Base-by-base conservation (phyloP, 2,329 filamentous ascomycete species). In the Gaeumannomyces tritici region DNA sequence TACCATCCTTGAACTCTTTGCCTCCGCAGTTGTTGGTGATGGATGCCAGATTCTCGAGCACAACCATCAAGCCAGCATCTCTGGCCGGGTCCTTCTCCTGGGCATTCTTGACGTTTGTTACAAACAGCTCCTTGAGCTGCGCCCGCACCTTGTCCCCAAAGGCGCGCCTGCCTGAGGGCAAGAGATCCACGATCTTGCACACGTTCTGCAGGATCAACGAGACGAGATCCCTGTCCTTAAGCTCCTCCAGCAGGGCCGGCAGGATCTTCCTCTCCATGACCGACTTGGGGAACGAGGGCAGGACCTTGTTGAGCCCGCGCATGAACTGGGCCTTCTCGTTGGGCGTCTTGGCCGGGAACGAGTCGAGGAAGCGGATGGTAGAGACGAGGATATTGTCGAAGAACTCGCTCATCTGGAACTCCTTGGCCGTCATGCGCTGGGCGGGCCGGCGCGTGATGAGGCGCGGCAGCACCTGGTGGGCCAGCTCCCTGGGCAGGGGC, bases 321-420 rank as follows among this genome's bases (percentile, higher is more conserved):
- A 99, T 85, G 72, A 99, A 99, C 63, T 92, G 88, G 8, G 89
- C 83, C 73, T 99, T 99, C 71, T 99, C 95, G 65, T 86, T 90
- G 0, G 90, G 83, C 1, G 92, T 96, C 77, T 99, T 99, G 42
- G 91, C 90, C 0, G 95, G 93, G 64, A 99, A 85, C 0, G 88
- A 84, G 69, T 99, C 95, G 29, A 99, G 79, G 71, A 99, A 99
- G 15, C 95, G 90, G 65, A 99, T 96, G 0, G 95, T 97, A 0
- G 93, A 96, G 27, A 99, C 91, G 5, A 99, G 80, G 57, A 98
- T 90, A 70, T 98, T 99, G 75, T 99, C 92, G 72, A 99, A 99
- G 72, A 96, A 99, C 67, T 91, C 88, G 70, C 92, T 96, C 73
- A 97, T 86, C 71, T 99, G 95, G 68, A 99, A 98, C 69, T 96